phyloP scores from a whole-genome alignment of 2,329 filamentous ascomycete species.

The Aspergillus neotritici region DNA sequence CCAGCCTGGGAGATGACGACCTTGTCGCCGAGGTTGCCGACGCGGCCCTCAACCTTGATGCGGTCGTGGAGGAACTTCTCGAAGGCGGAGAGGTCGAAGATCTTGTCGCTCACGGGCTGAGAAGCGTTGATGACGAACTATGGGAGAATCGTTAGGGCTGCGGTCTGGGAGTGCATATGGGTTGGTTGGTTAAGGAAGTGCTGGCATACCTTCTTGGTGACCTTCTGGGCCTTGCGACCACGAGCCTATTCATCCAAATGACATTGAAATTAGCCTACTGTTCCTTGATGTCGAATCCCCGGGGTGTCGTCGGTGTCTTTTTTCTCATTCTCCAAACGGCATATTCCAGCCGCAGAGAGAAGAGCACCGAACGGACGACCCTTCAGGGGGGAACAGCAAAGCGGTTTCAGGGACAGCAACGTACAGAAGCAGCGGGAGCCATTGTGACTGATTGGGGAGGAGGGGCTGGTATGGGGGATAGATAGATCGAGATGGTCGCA shows the following conservation, averaged over 20 bases:
- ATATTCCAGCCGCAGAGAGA: conserved; percentile 2
- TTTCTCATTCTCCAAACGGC: background rate
- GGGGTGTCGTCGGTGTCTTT: conserved; percentile 1
- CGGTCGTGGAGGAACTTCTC: conserved; percentile 99
- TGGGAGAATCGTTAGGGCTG: background rate
- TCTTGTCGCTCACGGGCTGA: conserved; percentile 98
- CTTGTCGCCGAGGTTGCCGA: conserved; percentile 93
- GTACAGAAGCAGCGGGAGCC: conserved; percentile 81
- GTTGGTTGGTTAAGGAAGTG: too few relatives aligned
- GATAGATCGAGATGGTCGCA: conserved; percentile 51
- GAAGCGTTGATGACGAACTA: conserved; percentile 99
- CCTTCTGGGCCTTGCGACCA: conserved; percentile 45
- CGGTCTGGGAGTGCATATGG: conserved; percentile 5
- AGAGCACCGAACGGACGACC: conserved; percentile 23
- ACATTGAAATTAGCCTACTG: conserved; percentile 90
- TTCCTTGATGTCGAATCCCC: conserved; percentile 42
- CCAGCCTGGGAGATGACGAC: conserved; percentile 85
- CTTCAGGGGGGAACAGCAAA: conserved; percentile 79
- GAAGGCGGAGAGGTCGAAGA: conserved; percentile 98
- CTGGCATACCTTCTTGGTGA: conserved; percentile 43
- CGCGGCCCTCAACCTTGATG: conserved; percentile 99
- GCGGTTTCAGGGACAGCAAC: conserved; percentile 60
- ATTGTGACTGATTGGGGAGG: conserved; percentile 55
- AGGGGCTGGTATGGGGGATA: conserved; percentile 22
- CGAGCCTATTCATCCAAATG: conserved; percentile 42